These are phyloP conservation scores for Talaromyces sp. DNA, from an alignment of 2,329 filamentous ascomycete genomes.

Conservation along the genomic window DNA sequence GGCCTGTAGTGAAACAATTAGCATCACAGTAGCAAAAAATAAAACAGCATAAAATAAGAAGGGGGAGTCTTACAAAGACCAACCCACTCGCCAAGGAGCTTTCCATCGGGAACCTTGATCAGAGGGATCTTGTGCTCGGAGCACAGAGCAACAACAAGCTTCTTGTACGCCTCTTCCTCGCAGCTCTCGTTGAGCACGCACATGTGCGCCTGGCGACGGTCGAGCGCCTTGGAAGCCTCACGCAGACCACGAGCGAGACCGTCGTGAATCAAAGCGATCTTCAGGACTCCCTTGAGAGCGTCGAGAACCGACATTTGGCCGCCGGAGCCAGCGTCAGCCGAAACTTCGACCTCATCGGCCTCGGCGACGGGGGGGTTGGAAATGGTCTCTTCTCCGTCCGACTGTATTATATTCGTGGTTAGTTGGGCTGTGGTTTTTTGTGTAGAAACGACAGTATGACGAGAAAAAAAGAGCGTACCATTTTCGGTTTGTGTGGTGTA, in stretches of 20 bases:
- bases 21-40: not conserved
- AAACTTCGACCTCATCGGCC: constrained; percentile 90
- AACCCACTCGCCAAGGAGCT: constrained; percentile 99
- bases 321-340: constrained; percentile 77
- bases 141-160: constrained; percentile 97
- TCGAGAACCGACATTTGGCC: constrained; percentile 91
- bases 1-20: constrained; percentile 55
- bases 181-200: constrained; percentile 99
- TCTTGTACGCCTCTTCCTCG: constrained; percentile 99
- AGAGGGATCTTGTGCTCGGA: constrained; percentile 99
- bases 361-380: constrained; percentile 60
- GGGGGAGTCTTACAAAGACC: constrained; percentile 78
- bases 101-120: constrained; percentile 99
- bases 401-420: constrained; percentile 51
- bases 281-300: constrained; percentile 97
- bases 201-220: constrained; percentile 98
- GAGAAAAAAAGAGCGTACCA: constrained; percentile 33
- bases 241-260: constrained; percentile 97
- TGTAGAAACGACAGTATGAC: not conserved
- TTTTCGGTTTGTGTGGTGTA: constrained; percentile 33
- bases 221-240: constrained; percentile 97
- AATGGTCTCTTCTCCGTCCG: constrained; percentile 99
- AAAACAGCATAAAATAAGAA: constrained; percentile 2
- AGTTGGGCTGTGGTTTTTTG: not conserved
- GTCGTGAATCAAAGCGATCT: constrained; percentile 98